Percentiles rank a stretch among this genome's conserved stretches.
Evolutionary conservation across 192 early-diverging fungal species (phyloP).

Genomic region (Backusella luteola): DNA sequence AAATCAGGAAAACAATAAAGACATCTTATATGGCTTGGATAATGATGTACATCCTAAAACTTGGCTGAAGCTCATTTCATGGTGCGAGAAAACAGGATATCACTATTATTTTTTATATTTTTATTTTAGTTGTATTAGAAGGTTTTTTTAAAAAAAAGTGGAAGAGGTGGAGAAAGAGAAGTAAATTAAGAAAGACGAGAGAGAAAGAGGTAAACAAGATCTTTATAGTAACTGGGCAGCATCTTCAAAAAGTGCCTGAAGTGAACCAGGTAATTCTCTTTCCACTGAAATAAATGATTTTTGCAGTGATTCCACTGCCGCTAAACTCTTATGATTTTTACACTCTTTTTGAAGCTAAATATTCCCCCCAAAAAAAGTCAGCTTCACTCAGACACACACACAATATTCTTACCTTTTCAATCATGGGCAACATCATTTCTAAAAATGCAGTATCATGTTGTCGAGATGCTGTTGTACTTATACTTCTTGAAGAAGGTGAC

Average conservation of each 20-base stretch:
- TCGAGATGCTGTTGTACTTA: neutral
- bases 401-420: neutral
- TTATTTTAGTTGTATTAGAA: no score
- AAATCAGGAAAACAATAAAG: no score
- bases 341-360: constrained; percentile 32
- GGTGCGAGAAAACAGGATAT: no score
- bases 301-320: constrained; percentile 39
- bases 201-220: neutral
- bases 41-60: no score
- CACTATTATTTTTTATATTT: no score
- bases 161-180: neutral
- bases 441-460: neutral
- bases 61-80: no score
- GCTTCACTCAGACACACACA: neutral
- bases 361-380: neutral
- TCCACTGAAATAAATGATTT: constrained; percentile 41
- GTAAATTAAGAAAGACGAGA: neutral
- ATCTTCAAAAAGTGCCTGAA: constrained; percentile 39
- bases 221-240: neutral
- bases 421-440: constrained; percentile 2
- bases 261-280: constrained; percentile 41
- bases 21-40: no score
- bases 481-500: constrained; percentile 20
- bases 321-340: constrained; percentile 32
- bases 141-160: neutral